Evolutionary conservation across 495 filamentous ascomycete species (phyloP).

Genomic region (Choiromyces venosus): DNA sequence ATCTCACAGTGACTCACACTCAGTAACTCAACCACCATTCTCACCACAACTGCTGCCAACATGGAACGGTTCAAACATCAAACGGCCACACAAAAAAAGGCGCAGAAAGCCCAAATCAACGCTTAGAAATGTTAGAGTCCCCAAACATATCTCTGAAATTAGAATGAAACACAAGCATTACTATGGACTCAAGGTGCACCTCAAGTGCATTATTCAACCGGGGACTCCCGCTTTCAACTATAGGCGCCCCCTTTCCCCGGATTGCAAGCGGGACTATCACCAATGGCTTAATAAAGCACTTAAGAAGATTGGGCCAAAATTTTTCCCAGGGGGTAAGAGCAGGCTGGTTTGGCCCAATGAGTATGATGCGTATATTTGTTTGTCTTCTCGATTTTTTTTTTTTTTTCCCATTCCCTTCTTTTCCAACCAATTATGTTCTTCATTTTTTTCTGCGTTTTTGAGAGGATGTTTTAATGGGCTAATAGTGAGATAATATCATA

Average conservation of each 20-base stretch:
- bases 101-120: not conserved
- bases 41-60: not conserved
- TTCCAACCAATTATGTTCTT: no score
- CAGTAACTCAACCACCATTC: not conserved
- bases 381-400: not conserved
- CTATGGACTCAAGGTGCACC: not conserved
- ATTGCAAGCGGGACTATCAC: not conserved
- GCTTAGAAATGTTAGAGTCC: no score
- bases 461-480: not conserved
- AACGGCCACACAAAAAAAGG: not conserved
- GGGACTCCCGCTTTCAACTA: not conserved
- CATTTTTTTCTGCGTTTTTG: not conserved
- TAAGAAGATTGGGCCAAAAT: not conserved
- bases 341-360: not conserved
- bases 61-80: not conserved
- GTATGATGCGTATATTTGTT: not conserved
- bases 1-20: no score
- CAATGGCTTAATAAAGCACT: not conserved
- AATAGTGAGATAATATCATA: not conserved
- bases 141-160: not conserved
- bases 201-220: not conserved
- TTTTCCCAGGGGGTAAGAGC: not conserved
- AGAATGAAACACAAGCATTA: not conserved
- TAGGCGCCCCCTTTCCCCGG: no score
- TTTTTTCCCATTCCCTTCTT: not conserved